phyloP scores from a whole-genome alignment of 768 basidiomycete genomes.

The Calvatia gigantea region DNA sequence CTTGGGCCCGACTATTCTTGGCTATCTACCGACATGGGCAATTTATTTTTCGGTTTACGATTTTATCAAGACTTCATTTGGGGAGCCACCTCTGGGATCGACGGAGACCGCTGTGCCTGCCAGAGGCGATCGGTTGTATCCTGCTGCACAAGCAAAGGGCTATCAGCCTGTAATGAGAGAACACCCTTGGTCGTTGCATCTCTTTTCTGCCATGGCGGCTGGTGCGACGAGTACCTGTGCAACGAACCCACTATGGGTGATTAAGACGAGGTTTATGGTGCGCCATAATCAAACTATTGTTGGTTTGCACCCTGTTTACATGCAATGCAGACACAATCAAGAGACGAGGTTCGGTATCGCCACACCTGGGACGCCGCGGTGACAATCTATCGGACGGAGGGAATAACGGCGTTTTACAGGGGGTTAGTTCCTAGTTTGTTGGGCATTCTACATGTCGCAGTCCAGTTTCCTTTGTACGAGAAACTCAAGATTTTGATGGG shows the following conservation, averaged over 20 bases:
- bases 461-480: conserved; percentile 97
- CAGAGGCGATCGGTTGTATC: conserved; percentile 56
- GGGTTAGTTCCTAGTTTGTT: conserved; percentile 90
- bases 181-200: conserved; percentile 84
- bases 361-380: conserved; percentile 88
- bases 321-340: conserved; percentile 70
- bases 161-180: conserved; percentile 80
- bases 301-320: conserved; percentile 5
- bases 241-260: conserved; percentile 97
- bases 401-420: conserved; percentile 86
- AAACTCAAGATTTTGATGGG: conserved; percentile 83
- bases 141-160: conserved; percentile 81
- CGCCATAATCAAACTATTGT: conserved; percentile 7
- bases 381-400: conserved; percentile 90
- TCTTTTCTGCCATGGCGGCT: conserved; percentile 93
- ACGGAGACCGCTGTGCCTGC: conserved; percentile 11
- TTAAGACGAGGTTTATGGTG: conserved; percentile 99
- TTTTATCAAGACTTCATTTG: conserved; percentile 83
- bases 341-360: conserved; percentile 73
- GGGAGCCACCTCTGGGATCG: conserved; percentile 53
- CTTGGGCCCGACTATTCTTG: conserved; percentile 93
- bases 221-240: conserved; percentile 90
- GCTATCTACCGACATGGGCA: conserved; percentile 98
- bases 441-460: conserved; percentile 92
- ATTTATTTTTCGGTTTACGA: conserved; percentile 99